Base-by-base conservation (phyloP, 2,329 filamentous ascomycete genomes). In the Grosmannia huntii region DNA sequence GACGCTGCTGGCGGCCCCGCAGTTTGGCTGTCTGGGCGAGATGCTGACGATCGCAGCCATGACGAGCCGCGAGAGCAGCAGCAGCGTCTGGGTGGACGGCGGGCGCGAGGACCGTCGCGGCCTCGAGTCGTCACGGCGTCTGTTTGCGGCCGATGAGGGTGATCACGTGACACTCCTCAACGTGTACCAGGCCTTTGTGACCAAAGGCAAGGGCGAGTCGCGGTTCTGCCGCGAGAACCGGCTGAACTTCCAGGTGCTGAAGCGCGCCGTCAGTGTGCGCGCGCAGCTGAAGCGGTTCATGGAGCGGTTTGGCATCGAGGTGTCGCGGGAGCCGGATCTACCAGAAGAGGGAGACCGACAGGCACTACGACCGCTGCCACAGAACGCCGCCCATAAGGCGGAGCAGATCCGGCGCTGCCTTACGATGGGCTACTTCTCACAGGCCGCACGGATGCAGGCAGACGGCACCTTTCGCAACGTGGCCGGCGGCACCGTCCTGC, bases 111-210 rank as follows among this genome's bases (percentile, higher is more conserved):
- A 89, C 63, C 87, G 86, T 66, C 90, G 87, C 66, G 76, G 78
- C 55, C 82, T 87, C 68, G 90, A 96, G 67, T 84, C 79, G 23
- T 82, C 85, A 31, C 79, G 88, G 53, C 80, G 89, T 53, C 89
- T 87, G 66, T 97, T 97, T 67, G 89, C 92, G 0, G 91, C 86
- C 7, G 89, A 95, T 61, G 91, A 97, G 73, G 94, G 94, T 1
- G 94, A 99, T 65, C 92, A 97, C 66, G 73, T 97, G 27, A 96
- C 91, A 0, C 80, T 96, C 12, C 79, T 96, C 48, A 97, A 99
- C 66, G 87, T 91, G n/a, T 97, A 94, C 68, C 86, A 91, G 67
- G 83, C 89, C 0, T 97, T 97, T 67, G 76, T 92, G 55, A 89
- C 85, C 1, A 87, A 84, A 61, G 91, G 90, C 2, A 86, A 84